A percentile compares a stretch with the other conserved stretches of the same genome.
Conservation (phyloP, 495 filamentous ascomycete genomes). For the Neurospora discreta region DNA sequence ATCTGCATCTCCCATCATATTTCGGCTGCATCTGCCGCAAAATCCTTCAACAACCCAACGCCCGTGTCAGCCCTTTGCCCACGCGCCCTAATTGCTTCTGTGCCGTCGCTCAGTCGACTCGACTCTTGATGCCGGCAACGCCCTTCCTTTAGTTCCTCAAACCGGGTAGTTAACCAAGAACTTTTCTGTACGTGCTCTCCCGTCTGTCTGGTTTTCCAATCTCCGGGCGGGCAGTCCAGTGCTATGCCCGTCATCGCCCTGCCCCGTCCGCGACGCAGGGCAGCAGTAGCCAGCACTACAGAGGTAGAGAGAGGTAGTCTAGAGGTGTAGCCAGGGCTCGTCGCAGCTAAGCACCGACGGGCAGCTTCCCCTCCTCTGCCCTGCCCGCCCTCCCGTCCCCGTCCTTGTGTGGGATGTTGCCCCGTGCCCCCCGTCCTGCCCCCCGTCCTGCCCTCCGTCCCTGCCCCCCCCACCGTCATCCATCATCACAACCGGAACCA, state of each 20-base stretch:
- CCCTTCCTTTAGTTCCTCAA: neutral
- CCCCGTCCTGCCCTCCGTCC: neutral
- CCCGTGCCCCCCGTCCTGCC: neutral
- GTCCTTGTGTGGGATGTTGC: neutral
- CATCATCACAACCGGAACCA: neutral
- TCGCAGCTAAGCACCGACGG: neutral
- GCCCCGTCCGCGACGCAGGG: neutral
- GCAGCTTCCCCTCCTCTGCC: neutral
- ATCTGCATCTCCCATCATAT: neutral
- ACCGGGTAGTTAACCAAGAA: neutral
- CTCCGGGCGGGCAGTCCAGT: too few relatives aligned
- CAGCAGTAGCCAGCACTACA: neutral
- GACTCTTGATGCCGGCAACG: neutral
- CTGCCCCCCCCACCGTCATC: neutral
- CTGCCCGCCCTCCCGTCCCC: neutral
- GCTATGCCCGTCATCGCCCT: neutral
- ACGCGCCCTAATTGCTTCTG: neutral
- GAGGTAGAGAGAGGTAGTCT: too few relatives aligned
- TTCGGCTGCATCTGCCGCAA: neutral
- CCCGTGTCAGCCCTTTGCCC: neutral
- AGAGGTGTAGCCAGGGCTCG: neutral
- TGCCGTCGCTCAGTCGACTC: neutral
- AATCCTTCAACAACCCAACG: neutral
- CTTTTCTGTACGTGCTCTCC: neutral
- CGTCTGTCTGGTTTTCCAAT: neutral